phyloP scores from a whole-genome alignment of 2,329 filamentous ascomycete species.

The Pseudocercospora crystallina region DNA sequence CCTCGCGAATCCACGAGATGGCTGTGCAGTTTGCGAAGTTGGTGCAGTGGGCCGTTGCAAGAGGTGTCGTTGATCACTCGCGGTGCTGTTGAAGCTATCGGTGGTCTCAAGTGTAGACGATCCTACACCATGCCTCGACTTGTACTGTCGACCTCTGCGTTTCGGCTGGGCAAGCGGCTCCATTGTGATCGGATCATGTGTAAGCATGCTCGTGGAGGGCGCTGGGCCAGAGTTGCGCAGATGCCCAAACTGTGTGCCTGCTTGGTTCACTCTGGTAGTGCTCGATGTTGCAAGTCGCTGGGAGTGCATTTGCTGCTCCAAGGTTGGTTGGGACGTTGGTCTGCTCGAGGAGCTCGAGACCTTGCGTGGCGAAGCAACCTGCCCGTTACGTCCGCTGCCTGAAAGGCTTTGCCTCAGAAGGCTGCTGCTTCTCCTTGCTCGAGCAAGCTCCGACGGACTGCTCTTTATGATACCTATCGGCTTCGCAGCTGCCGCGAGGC shows the following conservation, averaged over 20 bases:
- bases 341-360: too few relatives aligned
- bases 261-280: too few relatives aligned
- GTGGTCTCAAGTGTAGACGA: too few relatives aligned
- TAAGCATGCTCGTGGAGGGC: not conserved
- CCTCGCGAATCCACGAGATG: too few relatives aligned
- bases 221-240: too few relatives aligned
- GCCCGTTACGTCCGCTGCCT: not conserved
- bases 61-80: constrained; percentile 33
- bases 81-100: constrained; percentile 24
- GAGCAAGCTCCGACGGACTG: constrained; percentile 4
- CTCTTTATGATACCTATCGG: constrained; percentile 6
- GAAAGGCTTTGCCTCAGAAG: constrained; percentile 28
- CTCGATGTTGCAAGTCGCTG: too few relatives aligned
- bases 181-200: constrained; percentile 10
- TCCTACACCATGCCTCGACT: too few relatives aligned
- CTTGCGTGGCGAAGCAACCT: too few relatives aligned
- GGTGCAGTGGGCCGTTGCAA: constrained; percentile 16
- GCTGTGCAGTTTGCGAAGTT: not conserved
- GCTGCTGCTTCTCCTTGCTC: constrained; percentile 19
- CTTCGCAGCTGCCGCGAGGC: not conserved
- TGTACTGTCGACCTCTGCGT: constrained; percentile 11
- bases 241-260: too few relatives aligned
- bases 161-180: constrained; percentile 5
- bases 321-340: too few relatives aligned
- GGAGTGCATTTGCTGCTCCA: too few relatives aligned